Percentiles rank a stretch among this genome's conserved stretches.
Conservation (phyloP, 2,329 filamentous ascomycete genomes). For the Arthroderma sp. region DNA sequence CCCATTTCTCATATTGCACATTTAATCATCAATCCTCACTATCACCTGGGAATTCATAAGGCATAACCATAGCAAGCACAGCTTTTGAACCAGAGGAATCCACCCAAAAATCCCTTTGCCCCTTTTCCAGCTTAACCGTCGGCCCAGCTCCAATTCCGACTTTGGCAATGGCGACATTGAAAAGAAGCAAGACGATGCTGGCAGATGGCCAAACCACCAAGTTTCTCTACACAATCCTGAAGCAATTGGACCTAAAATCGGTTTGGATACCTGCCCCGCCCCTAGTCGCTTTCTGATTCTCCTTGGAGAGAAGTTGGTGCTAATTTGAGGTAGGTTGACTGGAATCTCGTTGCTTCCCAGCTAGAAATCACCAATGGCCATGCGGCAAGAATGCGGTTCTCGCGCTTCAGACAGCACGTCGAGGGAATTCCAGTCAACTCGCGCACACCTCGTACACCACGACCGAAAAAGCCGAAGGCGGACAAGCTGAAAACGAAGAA, state of each 20-base stretch:
- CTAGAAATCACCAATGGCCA: slow-evolving; percentile 44
- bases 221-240: slow-evolving; percentile 44
- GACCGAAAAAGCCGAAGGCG: slow-evolving; percentile 17
- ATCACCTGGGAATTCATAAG: background rate
- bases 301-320: background rate
- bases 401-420: slow-evolving; percentile 41
- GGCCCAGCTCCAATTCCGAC: background rate
- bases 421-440: slow-evolving; percentile 28
- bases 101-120: too few relatives aligned
- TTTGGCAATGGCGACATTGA: slow-evolving; percentile 20
- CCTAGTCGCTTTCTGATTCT: slow-evolving; percentile 8
- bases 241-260: slow-evolving; percentile 41
- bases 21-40: background rate
- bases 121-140: background rate
- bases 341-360: slow-evolving; percentile 38
- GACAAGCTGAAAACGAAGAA: slow-evolving; percentile 10
- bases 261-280: slow-evolving; percentile 21
- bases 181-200: slow-evolving; percentile 32
- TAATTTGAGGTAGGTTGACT: slow-evolving; percentile 34
- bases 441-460: slow-evolving; percentile 7
- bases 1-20: background rate
- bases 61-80: too few relatives aligned
- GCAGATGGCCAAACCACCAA: slow-evolving; percentile 38
- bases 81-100: too few relatives aligned
- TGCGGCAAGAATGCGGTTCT: slow-evolving; percentile 45